Evolutionary conservation across 192 early-diverging fungal genomes (phyloP).

Genomic region (Coemansia sp.): DNA sequence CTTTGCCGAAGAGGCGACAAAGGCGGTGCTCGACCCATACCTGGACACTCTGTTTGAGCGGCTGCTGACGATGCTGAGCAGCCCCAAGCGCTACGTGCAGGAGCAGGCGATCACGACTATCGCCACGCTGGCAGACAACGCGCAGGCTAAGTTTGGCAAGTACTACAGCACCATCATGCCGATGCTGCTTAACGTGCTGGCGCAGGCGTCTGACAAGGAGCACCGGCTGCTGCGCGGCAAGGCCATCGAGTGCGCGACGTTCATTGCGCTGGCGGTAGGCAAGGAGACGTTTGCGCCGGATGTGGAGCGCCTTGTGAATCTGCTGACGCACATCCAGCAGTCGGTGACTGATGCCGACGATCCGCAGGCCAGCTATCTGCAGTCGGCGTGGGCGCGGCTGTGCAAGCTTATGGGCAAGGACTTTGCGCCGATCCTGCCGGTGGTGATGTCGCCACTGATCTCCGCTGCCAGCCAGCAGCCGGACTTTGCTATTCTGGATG

Average conservation of each 20-base stretch:
- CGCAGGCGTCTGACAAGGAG: slow-evolving; percentile 81
- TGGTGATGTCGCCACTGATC: slow-evolving; percentile 93
- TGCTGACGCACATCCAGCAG: slow-evolving; percentile 81
- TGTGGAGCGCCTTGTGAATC: slow-evolving; percentile 76
- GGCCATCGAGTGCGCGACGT: slow-evolving; percentile 95
- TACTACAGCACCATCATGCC: slow-evolving; percentile 98
- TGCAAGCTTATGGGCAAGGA: slow-evolving; percentile 93
- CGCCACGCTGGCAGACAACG: slow-evolving; percentile 94
- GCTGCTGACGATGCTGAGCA: slow-evolving; percentile 82
- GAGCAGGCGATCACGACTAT: slow-evolving; percentile 99
- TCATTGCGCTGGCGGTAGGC: slow-evolving; percentile 93
- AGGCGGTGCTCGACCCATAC: slow-evolving; percentile 83
- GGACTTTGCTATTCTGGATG: slow-evolving; percentile 87
- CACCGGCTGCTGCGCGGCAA: slow-evolving; percentile 93
- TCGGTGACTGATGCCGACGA: slow-evolving; percentile 87
- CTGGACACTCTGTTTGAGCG: slow-evolving; percentile 88
- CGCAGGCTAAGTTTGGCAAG: slow-evolving; percentile 87
- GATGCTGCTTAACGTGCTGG: slow-evolving; percentile 85
- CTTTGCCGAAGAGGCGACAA: slow-evolving; percentile 89
- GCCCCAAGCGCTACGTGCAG: slow-evolving; percentile 89
- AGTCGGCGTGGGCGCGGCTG: slow-evolving; percentile 95
- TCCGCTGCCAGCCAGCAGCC: slow-evolving; percentile 86
- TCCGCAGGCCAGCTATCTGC: slow-evolving; percentile 89
- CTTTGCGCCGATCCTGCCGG: slow-evolving; percentile 89
- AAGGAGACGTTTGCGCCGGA: slow-evolving; percentile 84